Evolutionary conservation across 495 filamentous ascomycete species (phyloP), one percentile per base, ranked within the genome.

Genomic region (Neurospora sp.): DNA sequence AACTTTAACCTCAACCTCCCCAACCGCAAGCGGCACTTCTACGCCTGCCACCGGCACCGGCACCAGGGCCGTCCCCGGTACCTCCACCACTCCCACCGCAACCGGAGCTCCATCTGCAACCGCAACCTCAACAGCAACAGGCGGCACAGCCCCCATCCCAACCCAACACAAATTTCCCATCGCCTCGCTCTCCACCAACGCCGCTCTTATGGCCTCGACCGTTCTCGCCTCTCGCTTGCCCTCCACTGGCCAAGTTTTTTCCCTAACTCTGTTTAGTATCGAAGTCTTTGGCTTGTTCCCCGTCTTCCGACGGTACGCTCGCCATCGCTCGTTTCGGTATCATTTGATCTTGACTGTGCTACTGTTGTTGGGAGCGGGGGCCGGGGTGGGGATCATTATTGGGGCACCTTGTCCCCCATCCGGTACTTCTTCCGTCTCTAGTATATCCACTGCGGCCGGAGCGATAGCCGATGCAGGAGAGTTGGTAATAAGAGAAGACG

Each of bases 271-370:
- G 22, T 27, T 27, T 27, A 27, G 22, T 27, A 99, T 99, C 79
- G 94, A 99, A 80, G 94, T 98, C 6, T 99, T 99, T 77, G 96
- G 94, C 1, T 85, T 99, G 12, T 99, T 98, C 77, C 96, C 96
- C 14, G 93, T 98, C 2, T 99, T 99, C 78, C 87, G 96, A 10
- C 89, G 94, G 7, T 92, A 96, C 74, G 86, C 97, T 6, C 88
- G 93, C 22, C 92, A 94, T 77, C 87, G 91, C 18, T 93, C 89
- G 66, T 97, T 93, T 93, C 88, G 85, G 5, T 93, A 93, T 31
- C 96, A 99, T 76, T 84, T 96, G 4, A 73, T 87, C 1, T 82
- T 98, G 44, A 97, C 95, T 0, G 82, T 91, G 11, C 83, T 90
- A n/a, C 87, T 99, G 40, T 91, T 98, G 12, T 84, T 92, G 35